Percentiles rank a stretch among this genome's conserved stretches.
phyloP scores from a whole-genome alignment of 495 filamentous ascomycete species.

The Chaetomidium leptoderma region DNA sequence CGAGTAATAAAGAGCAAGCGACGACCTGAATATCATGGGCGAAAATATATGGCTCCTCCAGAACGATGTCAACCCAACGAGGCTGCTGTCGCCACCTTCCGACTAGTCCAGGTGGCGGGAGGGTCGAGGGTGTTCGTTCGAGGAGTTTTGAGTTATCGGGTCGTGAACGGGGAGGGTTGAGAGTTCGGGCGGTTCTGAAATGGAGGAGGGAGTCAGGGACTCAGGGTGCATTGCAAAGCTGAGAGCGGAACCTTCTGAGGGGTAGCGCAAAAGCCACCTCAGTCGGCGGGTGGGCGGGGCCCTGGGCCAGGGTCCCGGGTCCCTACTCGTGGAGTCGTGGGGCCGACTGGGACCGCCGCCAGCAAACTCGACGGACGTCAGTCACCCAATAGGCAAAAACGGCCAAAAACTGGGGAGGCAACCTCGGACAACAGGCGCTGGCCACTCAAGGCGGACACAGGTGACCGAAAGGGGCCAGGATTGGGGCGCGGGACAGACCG shows the following conservation, averaged over 20 bases:
- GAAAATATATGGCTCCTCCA: constrained; percentile 14
- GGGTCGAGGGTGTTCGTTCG: constrained; percentile 2
- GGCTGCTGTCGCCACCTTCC: constrained; percentile 23
- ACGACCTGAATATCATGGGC: constrained; percentile 9
- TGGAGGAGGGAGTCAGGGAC: constrained; percentile 7
- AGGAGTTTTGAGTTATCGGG: not conserved
- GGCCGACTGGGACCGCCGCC: constrained; percentile 6
- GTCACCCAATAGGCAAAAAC: constrained; percentile 8
- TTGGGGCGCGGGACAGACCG: constrained; percentile 12
- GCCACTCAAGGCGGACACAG: not conserved
- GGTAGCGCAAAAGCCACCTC: constrained; percentile 11
- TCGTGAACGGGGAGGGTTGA: not conserved
- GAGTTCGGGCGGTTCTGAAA: constrained; percentile 9
- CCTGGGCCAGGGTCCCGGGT: constrained; percentile 12
- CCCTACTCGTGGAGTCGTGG: constrained; percentile 13
- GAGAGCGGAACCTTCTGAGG: constrained; percentile 9
- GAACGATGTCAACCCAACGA: constrained; percentile 17
- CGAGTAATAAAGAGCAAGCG: not conserved
- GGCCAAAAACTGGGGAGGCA: not conserved
- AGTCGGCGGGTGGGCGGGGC: constrained; percentile 12
- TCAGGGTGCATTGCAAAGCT: too few species aligned
- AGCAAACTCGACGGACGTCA: constrained; percentile 9
- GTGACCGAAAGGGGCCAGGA: not conserved
- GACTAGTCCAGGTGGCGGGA: constrained; percentile 15
- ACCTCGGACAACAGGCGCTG: not conserved